A percentile compares a stretch with the other conserved stretches of the same genome.
Evolutionary conservation across 371 early-diverging fungal species (phyloP).

Genomic region (Furculomyces boomerangus): DNA sequence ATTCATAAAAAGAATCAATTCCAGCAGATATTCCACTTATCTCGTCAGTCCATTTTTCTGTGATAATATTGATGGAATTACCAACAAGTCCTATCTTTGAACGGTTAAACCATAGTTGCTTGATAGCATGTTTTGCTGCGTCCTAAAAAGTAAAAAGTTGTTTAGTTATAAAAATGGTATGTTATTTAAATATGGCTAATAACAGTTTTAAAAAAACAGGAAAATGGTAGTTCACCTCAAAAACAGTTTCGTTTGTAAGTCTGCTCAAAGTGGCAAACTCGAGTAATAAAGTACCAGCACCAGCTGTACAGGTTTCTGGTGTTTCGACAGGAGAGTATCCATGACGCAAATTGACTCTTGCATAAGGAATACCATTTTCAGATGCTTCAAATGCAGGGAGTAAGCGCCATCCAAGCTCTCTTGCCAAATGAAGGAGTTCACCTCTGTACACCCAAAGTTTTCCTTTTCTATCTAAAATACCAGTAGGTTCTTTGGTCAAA

Average conservation of each 20-base stretch:
- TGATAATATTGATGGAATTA: conserved; percentile 56
- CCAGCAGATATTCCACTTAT: conserved; percentile 78
- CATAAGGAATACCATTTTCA: conserved; percentile 70
- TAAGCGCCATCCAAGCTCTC: conserved; percentile 68
- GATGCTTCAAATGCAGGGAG: conserved; percentile 74
- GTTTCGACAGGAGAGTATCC: conserved; percentile 55
- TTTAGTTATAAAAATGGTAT: background rate
- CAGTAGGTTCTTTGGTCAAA: conserved; percentile 15
- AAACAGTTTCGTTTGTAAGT: conserved; percentile 53
- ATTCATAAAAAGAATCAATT: conserved; percentile 86
- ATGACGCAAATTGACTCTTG: conserved; percentile 60
- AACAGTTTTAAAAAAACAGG: background rate
- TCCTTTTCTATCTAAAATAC: conserved; percentile 3
- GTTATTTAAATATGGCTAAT: background rate
- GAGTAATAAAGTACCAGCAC: conserved; percentile 80
- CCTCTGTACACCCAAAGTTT: conserved; percentile 35
- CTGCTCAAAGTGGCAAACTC: conserved; percentile 86
- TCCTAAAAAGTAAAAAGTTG: conserved; percentile 19
- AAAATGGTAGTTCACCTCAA: conserved; percentile 32
- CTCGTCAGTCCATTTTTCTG: conserved; percentile 45
- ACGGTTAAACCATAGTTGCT: conserved; percentile 55
- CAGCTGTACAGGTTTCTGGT: conserved; percentile 74
- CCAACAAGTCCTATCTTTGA: conserved; percentile 63
- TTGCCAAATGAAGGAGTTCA: conserved; percentile 56
- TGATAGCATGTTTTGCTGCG: conserved; percentile 49